A percentile compares a stretch with the other conserved stretches of the same genome.
Conservation (phyloP, 108 stramenopile species). For the Bacterosira constricta region DNA sequence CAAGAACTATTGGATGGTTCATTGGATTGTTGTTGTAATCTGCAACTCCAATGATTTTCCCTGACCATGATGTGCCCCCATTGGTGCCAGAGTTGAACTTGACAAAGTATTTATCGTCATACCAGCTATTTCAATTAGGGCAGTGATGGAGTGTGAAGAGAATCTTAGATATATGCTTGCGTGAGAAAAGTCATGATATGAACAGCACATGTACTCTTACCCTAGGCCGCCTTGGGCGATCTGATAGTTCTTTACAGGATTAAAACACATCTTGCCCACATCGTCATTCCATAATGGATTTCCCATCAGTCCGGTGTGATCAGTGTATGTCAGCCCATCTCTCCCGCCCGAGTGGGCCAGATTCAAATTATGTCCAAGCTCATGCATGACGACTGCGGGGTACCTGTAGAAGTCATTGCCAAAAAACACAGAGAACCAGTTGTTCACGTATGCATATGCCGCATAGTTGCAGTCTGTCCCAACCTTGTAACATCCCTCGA, state of each 20-base stretch:
- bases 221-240: conserved; percentile 4
- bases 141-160: conserved; percentile 1
- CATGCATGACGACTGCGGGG: conserved; percentile 35
- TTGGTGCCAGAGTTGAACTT: conserved; percentile 15
- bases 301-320: conserved; percentile 39
- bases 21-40: conserved; percentile 16
- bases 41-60: neutral
- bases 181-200: too few relatives aligned
- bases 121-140: too few relatives aligned
- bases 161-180: too few relatives aligned
- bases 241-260: conserved; percentile 29
- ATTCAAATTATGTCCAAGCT: conserved; percentile 39
- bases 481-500: conserved; percentile 25
- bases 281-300: conserved; percentile 26
- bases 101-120: too few relatives aligned
- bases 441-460: conserved; percentile 39
- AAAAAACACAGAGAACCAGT: conserved; percentile 35
- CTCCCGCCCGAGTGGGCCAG: conserved; percentile 34
- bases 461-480: neutral
- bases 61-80: conserved; percentile 15
- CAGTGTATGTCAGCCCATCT: conserved; percentile 31
- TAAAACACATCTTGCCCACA: conserved; percentile 31
- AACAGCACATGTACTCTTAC: neutral
- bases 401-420: conserved; percentile 28
- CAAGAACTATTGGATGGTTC: conserved; percentile 14